Base-by-base conservation (phyloP, 2,329 filamentous ascomycete genomes). In the Fusarium liriodendri region DNA sequence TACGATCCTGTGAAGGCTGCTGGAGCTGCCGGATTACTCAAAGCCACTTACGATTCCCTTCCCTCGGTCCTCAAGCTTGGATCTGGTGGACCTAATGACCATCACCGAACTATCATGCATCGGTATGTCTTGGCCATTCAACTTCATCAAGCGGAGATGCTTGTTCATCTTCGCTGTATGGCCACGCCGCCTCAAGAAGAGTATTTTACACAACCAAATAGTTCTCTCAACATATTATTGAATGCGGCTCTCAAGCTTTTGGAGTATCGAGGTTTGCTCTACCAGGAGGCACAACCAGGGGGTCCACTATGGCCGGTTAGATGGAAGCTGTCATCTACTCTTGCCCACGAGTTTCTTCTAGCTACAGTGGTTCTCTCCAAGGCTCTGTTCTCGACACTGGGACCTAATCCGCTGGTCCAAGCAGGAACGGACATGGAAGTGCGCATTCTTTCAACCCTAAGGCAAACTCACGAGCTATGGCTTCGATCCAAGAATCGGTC, bases 281-380 rank as follows among this genome's bases (percentile, higher is more conserved):
- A 64, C 20, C 37, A 47, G 4, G 65, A 60, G 58, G 58, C 59
- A 5, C 63, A 66, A 22, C 55, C 62, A 20, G 66, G 66, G 2
- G 66, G 66, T 7, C 32, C 37, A 0, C 25, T 69, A 1, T 69
- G 63, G 45, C 38, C 25, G 18, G 40, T 55, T 1, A n/a, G 66
- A 11, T 55, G 63, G 57, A 69, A 62, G 45, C 16, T 69, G 2
- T 57, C 62, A 29, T 69, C 66, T 0, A 66, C 50, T 18, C 64
- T 69, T 7, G 14, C 64, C 14, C 62, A 69, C 11, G 66, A 69
- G 22, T 69, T 69, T 29, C 32, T 69, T 1, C n/a, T 66, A 16
- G 66, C 66, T 3, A 66, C 66, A 1, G 52, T 40, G 22, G 57
- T 69, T 13, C 38, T 69, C 3, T 69, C 62, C 1, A 69, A 59